A percentile compares a stretch with the other conserved stretches of the same genome.
phyloP scores from a whole-genome alignment of 306 rosid species.

The Dalbergia cochinchinensis region DNA sequence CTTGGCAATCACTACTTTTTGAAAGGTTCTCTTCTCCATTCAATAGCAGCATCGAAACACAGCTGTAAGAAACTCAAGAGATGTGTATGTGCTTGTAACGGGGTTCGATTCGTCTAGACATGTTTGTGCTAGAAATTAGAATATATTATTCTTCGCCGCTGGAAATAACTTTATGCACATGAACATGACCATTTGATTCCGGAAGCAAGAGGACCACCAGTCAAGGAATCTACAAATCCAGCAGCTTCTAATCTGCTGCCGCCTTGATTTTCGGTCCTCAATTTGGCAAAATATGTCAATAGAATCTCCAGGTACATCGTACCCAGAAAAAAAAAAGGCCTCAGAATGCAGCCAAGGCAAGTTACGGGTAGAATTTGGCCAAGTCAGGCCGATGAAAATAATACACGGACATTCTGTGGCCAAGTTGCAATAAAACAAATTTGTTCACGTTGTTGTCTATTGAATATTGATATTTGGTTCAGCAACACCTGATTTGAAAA shows the following conservation, averaged over 20 bases:
- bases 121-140: not conserved
- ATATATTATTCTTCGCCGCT: not conserved
- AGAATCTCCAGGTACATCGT: not conserved
- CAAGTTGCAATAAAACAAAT: constrained; percentile 21
- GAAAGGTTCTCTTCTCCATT: constrained; percentile 5
- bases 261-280: constrained; percentile 1
- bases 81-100: not conserved
- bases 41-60: constrained; percentile 3
- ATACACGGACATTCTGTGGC: not conserved
- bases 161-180: constrained; percentile 20
- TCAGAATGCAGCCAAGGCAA: not conserved
- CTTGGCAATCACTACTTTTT: not conserved
- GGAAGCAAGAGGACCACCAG: constrained; percentile 10
- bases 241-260: not conserved
- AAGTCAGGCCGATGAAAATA: constrained; percentile 29
- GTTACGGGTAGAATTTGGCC: not conserved
- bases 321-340: not conserved
- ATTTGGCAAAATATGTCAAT: not conserved
- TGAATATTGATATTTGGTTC: constrained; percentile 6
- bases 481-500: not conserved
- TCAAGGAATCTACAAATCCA: too few relatives aligned
- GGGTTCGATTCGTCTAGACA: not conserved
- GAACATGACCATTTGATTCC: not conserved
- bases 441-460: not conserved
- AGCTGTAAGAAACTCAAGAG: not conserved